Base-by-base conservation (phyloP, 2,329 filamentous ascomycete genomes). In the Didymella lethalis region DNA sequence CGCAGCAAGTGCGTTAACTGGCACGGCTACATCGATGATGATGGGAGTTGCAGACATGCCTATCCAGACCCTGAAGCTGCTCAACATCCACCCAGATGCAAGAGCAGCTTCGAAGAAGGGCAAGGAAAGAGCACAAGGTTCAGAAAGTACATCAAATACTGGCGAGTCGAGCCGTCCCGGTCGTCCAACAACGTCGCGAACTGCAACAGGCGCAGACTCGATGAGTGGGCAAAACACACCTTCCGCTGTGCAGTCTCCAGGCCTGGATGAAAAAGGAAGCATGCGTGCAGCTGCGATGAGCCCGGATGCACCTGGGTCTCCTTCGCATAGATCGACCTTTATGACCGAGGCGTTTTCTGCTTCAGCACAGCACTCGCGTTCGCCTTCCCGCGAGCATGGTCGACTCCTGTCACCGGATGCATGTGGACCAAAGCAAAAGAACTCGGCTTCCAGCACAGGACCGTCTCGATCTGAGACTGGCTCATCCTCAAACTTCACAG, bases 1-100 rank as follows among this genome's bases (percentile, higher is more conserved):
- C 49, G 90, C 88, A 16, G 88, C 92, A 0, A 86, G 87, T 44
- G 91, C 93, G 0, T 78, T 97, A 0, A 81, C 96, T n/a, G 90
- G 90, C 6, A 94, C 93, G n/a, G 82, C 95, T 46, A 88, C 90
- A 26, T 90, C 86, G 38, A 88, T 97, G 57, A 86, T 91, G 69
- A 90, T 96, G 85, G 91, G 92, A 1, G 83, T 96, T 40, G 91
- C 91, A 0, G 92, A 96, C 69, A 81, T 88, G 44, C 86, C 86
- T 0, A 79, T 82, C 16, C 83, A 86, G 45, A 81, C 87, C 4
- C 70, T 85, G 45, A 82, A 81, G 62, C 75, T 81, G 7, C 70
- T 82, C 46, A 75, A 77, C 32, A 82, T 82, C 16, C 80, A 82
- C 44, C 77, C 77, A 2, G 76, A 79, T 36, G 51, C 69, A 12